Conservation (phyloP, 179 eudicot species). For the Beta corolliflora region DNA sequence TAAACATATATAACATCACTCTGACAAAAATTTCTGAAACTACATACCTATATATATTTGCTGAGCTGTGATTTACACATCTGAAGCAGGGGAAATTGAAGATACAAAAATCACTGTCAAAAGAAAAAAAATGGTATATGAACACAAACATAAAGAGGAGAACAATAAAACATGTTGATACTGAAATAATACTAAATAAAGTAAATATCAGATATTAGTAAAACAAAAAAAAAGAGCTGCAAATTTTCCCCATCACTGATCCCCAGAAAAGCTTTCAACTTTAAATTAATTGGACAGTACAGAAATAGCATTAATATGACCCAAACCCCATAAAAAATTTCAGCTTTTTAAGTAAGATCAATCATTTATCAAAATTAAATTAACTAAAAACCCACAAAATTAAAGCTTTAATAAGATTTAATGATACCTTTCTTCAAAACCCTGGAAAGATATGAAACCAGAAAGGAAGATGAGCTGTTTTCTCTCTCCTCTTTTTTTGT, state of each 20-base stretch:
- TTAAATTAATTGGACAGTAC: conserved; percentile 22
- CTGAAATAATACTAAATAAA: conserved; percentile 10
- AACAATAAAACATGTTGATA: conserved; percentile 22
- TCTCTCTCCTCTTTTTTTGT: conserved; percentile 26
- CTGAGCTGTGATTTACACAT: conserved; percentile 28
- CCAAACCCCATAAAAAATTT: conserved; percentile 22
- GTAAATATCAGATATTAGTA: background rate
- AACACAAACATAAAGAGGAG: conserved; percentile 23
- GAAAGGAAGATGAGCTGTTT: conserved; percentile 27
- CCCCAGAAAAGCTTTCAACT: conserved; percentile 26
- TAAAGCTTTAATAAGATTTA: conserved; percentile 5
- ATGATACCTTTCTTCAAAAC: conserved; percentile 26
- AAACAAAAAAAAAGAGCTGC: conserved; percentile 29
- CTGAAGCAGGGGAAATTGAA: conserved; percentile 18
- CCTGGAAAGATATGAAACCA: conserved; percentile 14
- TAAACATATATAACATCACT: background rate
- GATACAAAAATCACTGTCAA: background rate
- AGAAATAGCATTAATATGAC: conserved; percentile 14
- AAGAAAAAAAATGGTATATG: conserved; percentile 4
- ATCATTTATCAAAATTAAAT: conserved; percentile 7
- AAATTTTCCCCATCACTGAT: conserved; percentile 27
- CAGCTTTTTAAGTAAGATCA: conserved; percentile 11
- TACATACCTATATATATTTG: conserved; percentile 25
- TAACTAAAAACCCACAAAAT: background rate
- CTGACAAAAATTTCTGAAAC: conserved; percentile 2